Conservation (phyloP, 78 protist species). For the Corallochytrium limacisporum region DNA sequence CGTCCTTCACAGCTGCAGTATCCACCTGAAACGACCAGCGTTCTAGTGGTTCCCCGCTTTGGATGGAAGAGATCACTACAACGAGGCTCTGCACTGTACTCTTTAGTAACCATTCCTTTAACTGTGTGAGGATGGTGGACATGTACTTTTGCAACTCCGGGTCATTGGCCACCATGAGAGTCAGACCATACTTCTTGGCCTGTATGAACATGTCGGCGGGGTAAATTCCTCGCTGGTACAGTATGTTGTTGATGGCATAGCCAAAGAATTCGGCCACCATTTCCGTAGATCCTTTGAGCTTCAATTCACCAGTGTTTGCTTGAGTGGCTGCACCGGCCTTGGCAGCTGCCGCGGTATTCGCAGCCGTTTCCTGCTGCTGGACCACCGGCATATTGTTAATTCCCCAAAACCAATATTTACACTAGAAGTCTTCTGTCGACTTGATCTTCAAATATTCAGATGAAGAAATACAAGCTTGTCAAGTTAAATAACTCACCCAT, state of each 20-base stretch:
- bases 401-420: no score
- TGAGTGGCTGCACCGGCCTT: no score
- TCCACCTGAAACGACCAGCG: conserved; percentile 88
- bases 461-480: no score
- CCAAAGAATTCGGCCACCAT: neutral
- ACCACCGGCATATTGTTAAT: no score
- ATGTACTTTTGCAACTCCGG: conserved; percentile 67
- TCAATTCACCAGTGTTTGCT: neutral
- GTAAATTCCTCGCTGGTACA: conserved; percentile 91
- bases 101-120: conserved; percentile 80
- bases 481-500: no score
- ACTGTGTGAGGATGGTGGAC: conserved; percentile 59
- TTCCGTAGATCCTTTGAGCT: neutral
- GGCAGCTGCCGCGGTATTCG: no score
- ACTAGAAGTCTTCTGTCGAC: no score
- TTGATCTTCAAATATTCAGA: no score
- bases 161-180: conserved; percentile 74
- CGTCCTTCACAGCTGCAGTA: no score
- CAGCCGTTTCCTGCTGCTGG: no score
- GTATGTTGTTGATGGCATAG: conserved; percentile 26
- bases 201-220: conserved; percentile 80
- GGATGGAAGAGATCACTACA: conserved; percentile 63
- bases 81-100: conserved; percentile 83
- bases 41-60: conserved; percentile 66
- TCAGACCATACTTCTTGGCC: conserved; percentile 76